Conservation (phyloP, 495 filamentous ascomycete species). For the Podospora sp. region DNA sequence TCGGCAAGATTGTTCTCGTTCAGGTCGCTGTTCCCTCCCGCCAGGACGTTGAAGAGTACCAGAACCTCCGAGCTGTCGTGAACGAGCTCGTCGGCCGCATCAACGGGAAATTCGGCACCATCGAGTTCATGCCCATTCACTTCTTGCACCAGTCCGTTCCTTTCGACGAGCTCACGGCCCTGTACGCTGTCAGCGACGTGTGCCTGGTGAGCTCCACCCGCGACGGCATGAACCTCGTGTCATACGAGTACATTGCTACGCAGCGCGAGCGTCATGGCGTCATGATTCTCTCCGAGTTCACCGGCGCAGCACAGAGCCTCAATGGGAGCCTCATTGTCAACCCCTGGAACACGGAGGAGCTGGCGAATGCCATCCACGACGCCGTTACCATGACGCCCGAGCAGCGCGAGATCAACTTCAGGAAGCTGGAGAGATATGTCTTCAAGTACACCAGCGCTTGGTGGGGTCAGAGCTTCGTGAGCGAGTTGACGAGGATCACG, state of each 20-base stretch:
- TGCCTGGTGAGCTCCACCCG: conserved; percentile 88
- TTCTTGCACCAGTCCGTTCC: conserved; percentile 90
- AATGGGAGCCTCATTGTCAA: conserved; percentile 87
- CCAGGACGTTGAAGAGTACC: conserved; percentile 94
- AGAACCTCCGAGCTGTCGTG: conserved; percentile 86
- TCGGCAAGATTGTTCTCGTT: conserved; percentile 87
- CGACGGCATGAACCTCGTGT: conserved; percentile 98
- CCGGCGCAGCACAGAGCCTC: conserved; percentile 84
- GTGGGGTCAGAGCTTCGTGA: conserved; percentile 96
- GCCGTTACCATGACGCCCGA: conserved; percentile 85
- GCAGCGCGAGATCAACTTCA: conserved; percentile 77
- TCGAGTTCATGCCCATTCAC: conserved; percentile 92
- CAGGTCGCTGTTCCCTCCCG: conserved; percentile 92
- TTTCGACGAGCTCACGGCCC: conserved; percentile 87
- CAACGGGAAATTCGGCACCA: conserved; percentile 88
- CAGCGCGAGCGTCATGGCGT: conserved; percentile 82
- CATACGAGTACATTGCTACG: conserved; percentile 92
- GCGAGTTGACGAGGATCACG: conserved; percentile 68
- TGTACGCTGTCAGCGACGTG: conserved; percentile 87
- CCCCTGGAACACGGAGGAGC: conserved; percentile 86
- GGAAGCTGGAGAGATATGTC: conserved; percentile 80
- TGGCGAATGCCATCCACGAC: conserved; percentile 81
- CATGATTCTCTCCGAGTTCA: conserved; percentile 91
- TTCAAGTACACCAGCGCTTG: conserved; percentile 93
- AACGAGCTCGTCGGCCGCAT: conserved; percentile 90